These are phyloP conservation scores for Prunus mume DNA, from an alignment of 306 rosid species.

Conservation along the genomic window DNA sequence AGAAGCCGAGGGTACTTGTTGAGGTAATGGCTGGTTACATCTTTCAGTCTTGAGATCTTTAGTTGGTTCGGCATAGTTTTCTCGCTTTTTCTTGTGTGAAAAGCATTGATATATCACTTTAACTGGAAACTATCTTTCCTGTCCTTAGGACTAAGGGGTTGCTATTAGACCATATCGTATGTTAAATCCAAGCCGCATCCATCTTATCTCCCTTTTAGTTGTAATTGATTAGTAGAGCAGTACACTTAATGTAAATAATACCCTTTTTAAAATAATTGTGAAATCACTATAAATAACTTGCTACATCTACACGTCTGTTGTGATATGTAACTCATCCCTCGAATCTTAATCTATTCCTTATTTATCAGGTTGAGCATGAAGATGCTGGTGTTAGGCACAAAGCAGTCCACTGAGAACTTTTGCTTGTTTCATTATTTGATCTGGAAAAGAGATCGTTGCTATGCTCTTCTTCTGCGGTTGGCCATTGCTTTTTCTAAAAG, in stretches of 20 bases:
- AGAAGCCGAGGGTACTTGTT: conserved; percentile 14
- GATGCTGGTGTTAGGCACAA: conserved; percentile 48
- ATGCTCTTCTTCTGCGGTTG: background rate
- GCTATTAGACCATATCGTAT: no score
- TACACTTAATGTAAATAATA: no score
- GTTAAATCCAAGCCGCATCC: no score
- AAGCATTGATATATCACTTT: no score
- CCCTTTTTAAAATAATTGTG: no score
- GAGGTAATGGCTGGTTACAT: conserved; percentile 57
- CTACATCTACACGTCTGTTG: background rate
- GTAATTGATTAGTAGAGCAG: no score
- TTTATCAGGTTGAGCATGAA: conserved; percentile 51
- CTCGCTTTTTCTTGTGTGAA: no score
- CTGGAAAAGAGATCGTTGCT: background rate
- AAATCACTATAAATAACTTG: background rate
- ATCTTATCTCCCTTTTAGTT: no score
- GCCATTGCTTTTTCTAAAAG: background rate
- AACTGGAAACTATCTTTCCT: no score
- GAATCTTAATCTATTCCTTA: background rate
- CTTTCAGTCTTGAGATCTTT: background rate
- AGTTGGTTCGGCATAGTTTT: no score
- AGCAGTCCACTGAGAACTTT: conserved; percentile 38
- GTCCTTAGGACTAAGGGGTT: no score
- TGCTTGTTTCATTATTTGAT: background rate
- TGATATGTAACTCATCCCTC: background rate